Base-by-base conservation (phyloP, 2,329 filamentous ascomycete genomes). In the Paraconiothyrium sp. region DNA sequence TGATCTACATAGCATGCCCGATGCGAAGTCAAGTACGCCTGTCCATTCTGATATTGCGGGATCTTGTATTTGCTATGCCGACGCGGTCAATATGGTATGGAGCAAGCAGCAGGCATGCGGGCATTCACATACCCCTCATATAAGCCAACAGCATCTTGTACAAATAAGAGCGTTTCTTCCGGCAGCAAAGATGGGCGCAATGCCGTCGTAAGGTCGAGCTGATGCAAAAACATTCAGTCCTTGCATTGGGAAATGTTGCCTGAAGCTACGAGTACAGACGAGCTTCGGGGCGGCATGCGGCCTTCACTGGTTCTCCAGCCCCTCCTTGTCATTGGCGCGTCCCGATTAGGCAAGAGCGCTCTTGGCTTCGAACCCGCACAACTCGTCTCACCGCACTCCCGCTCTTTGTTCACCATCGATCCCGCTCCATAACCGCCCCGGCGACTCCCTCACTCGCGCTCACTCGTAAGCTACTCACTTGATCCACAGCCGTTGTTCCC, bases 21-120 rank as follows among this genome's bases (percentile, higher is more conserved):
- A 80, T 98, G 94, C 9, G 95, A 97, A 20, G 95, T 99, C 79
- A 99, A 80, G 78, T 99, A 99, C 58, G 95, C 93, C 82, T 97
- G 93, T 55, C 95, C 95, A 82, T 97, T 93, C 78, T 99, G 95
- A 68, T 96, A 93, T 74, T 94, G 89, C 39, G 92, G 91, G 58
- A 99, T 90, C 83, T 99, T 99, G 83, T 90, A 95, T 83, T 97
- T 98, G 70, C 93, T 97, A 71, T 41, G 61, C 27, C 39, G 32
- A 16, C 46, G 56, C 37, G 58, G 52, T 71, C 49, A 72, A 47
- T 46, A 20, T 20, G 30, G 41, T 35, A 44, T n/a, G 61, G 58
- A 63, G 54, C 41, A 65, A 48, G 30, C 37, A 44, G 56, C 46
- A 54, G 57, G 61, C 47, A 54, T 41, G 52, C 22, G 49, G 55